A percentile compares a stretch with the other conserved stretches of the same genome.
Conservation (phyloP, 805 yeast genomes). For the Sungouiella blattae region DNA sequence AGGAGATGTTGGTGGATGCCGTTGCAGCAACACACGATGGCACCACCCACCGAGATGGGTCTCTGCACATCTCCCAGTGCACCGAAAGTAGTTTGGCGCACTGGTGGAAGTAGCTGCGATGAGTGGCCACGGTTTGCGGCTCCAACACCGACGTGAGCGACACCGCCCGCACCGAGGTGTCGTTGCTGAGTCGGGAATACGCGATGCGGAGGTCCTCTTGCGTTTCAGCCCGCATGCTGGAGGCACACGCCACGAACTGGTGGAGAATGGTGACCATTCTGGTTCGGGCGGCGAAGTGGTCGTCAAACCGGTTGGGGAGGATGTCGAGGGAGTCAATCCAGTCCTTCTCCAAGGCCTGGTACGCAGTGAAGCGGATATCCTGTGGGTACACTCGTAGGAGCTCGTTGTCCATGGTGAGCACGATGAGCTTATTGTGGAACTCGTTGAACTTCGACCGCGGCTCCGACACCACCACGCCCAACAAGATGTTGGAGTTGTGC, state of each 20-base stretch:
- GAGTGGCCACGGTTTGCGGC: too few relatives aligned
- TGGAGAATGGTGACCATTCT: constrained; percentile 21
- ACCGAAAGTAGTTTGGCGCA: constrained; percentile 26
- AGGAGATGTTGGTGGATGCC: constrained; percentile 18
- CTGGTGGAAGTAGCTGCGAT: constrained; percentile 22
- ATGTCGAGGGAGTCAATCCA: constrained; percentile 16
- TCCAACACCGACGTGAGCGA: background rate
- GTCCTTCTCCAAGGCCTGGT: constrained; percentile 21
- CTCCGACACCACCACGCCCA: constrained; percentile 37
- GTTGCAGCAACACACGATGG: constrained; percentile 13
- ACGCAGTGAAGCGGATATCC: constrained; percentile 29
- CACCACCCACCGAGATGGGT: constrained; percentile 26
- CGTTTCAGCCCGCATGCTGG: constrained; percentile 10
- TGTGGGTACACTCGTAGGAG: constrained; percentile 23
- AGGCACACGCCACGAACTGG: constrained; percentile 21
- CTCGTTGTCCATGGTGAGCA: constrained; percentile 33
- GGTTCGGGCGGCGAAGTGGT: constrained; percentile 14
- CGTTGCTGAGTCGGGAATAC: constrained; percentile 21
- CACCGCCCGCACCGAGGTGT: background rate
- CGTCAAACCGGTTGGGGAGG: constrained; percentile 22
- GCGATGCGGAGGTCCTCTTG: constrained; percentile 16
- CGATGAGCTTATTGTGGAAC: constrained; percentile 26
- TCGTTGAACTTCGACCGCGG: constrained; percentile 32
- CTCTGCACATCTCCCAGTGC: constrained; percentile 22
- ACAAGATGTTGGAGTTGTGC: constrained; percentile 13